These are phyloP conservation scores for Castanospermum australe DNA, from an alignment of 306 rosid genomes.

Conservation along the genomic window DNA sequence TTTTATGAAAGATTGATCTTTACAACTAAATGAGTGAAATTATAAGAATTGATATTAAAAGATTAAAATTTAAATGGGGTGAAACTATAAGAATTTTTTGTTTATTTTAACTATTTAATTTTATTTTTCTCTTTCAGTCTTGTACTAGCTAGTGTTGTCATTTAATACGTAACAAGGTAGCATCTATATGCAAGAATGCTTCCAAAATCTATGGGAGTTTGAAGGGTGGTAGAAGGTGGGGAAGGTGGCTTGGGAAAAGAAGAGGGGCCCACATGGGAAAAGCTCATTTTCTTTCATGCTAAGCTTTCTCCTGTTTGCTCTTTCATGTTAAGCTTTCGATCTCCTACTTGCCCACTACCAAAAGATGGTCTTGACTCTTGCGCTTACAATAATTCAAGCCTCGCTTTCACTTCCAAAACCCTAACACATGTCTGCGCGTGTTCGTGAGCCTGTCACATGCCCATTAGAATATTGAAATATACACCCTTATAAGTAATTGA, in stretches of 20 bases:
- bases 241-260: conserved; percentile 18
- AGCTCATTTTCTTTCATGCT: conserved; percentile 16
- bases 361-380: neutral
- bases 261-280: neutral
- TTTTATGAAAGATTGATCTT: too few relatives aligned
- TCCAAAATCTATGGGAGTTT: neutral
- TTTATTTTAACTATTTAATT: too few relatives aligned
- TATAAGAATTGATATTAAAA: too few relatives aligned
- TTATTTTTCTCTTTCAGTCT: too few relatives aligned
- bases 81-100: too few relatives aligned
- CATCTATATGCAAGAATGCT: neutral
- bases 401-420: neutral
- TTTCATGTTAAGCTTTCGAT: conserved; percentile 35
- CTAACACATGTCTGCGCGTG: neutral
- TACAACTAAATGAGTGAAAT: too few relatives aligned
- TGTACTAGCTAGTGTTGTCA: too few relatives aligned
- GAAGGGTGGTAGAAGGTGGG: neutral
- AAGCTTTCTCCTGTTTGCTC: conserved; percentile 36
- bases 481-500: neutral
- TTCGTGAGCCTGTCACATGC: neutral
- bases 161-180: neutral
- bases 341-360: neutral
- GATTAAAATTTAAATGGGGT: too few relatives aligned
- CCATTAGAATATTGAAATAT: neutral
- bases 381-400: neutral